Evolutionary conservation across 306 rosid species (phyloP), one percentile per base, ranked within the genome.

Genomic region (Calophaca sinica): DNA sequence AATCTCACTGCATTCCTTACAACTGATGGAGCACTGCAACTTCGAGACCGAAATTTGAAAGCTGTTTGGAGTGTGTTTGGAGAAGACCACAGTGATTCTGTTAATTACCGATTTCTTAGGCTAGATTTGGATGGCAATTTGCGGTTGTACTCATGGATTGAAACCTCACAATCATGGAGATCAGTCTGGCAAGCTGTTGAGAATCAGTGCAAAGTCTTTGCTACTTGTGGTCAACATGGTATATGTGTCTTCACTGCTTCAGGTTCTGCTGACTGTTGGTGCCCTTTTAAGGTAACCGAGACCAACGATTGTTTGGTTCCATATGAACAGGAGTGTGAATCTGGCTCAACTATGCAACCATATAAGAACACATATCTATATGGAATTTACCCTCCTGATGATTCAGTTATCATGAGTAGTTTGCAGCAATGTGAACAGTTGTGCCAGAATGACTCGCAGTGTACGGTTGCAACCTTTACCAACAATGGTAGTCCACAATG

Each of bases 151-250:
- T 92, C 97, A 1, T 92, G 97, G 97, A 11, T 14, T 32, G 89
- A 88, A 70, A 70, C 78, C 57, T 75, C 83, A 46, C 79, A 64
- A 42, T 66, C 88, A 57, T 92, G 97, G 97, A 83, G 75, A 75
- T 48, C 88, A 7, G 97, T 92, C 45, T 92, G 97, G 97, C 96
- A 85, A 73, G 97, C 96, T 77, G 92, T 89, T 52, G 88, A 89
- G 79, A 89, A 90, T 77, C 97, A 88, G 68, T 92, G 97, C 88
- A 81, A 87, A 31, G 97, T 92, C 33, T 89, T 89, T 52, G 96
- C 92, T 10, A 88, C 93, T 11, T 89, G 97, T 73, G 88, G 90
- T 26, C 75, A 79, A 62, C 84, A 3, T 2, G 97, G 97, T 49
- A 76, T 92, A 42, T 92, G 97, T 42, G 80, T 76, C 79, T 82